phyloP scores from a whole-genome alignment of 2,329 filamentous ascomycete genomes.

The Macrophomina phaseolina region DNA sequence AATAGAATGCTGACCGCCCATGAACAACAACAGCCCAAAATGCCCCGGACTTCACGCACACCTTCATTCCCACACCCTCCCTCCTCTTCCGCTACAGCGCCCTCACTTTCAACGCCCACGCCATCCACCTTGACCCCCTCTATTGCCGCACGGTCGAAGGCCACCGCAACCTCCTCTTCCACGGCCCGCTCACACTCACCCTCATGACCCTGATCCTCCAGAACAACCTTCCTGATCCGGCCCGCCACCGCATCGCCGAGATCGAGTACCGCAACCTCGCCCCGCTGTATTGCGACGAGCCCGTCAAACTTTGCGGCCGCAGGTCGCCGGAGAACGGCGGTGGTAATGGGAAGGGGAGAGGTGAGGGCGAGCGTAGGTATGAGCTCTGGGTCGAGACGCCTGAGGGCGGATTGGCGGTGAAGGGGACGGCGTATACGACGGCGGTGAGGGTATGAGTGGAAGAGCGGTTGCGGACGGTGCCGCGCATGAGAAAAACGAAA shows the following conservation, averaged over 20 bases:
- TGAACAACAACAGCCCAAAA: constrained; percentile 49
- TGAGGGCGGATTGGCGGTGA: constrained; percentile 52
- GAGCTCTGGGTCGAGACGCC: constrained; percentile 50
- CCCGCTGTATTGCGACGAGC: constrained; percentile 77
- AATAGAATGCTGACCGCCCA: not conserved
- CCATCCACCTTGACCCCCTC: constrained; percentile 80
- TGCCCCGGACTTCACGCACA: constrained; percentile 61
- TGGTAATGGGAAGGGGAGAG: constrained; percentile 41
- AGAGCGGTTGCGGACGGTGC: no score
- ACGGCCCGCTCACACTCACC: constrained; percentile 81
- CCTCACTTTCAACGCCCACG: constrained; percentile 89
- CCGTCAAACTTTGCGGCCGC: constrained; percentile 72
- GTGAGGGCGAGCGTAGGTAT: constrained; percentile 36
- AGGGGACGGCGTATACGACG: constrained; percentile 40
- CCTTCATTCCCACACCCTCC: constrained; percentile 68
- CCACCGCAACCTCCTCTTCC: constrained; percentile 77
- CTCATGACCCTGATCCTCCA: constrained; percentile 74
- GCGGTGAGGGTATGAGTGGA: no score
- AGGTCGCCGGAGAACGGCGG: constrained; percentile 36
- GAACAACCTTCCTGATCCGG: constrained; percentile 1
- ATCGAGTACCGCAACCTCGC: constrained; percentile 83
- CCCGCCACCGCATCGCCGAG: constrained; percentile 51
- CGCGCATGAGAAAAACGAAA: no score
- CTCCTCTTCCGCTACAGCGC: constrained; percentile 79
- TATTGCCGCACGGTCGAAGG: constrained; percentile 76